phyloP scores from a whole-genome alignment of 768 basidiomycete genomes.

The Boletus huronensis region DNA sequence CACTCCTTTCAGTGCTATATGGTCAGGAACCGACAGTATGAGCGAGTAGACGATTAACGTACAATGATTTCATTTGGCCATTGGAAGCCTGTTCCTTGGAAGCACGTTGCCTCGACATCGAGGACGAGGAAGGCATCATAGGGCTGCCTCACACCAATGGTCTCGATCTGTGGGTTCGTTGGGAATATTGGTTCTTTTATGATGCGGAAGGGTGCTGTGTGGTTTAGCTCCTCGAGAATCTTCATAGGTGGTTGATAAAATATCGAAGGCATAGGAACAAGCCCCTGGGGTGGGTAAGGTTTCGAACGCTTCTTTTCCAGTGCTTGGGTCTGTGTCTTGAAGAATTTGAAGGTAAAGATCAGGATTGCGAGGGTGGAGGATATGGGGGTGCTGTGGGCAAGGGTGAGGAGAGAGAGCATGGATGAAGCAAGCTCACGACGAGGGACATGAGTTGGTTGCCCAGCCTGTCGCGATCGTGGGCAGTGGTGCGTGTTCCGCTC shows the following conservation, averaged over 20 bases:
- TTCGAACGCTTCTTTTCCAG: not conserved
- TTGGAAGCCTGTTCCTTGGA: constrained; percentile 59
- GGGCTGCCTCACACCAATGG: constrained; percentile 36
- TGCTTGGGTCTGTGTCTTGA: not conserved
- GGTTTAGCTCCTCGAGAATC: constrained; percentile 3
- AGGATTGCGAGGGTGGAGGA: constrained; percentile 4
- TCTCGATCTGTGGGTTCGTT: constrained; percentile 9
- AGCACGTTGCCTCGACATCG: constrained; percentile 87
- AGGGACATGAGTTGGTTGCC: constrained; percentile 7
- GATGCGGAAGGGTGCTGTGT: not conserved
- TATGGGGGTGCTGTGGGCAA: constrained; percentile 7
- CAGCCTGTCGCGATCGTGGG: constrained; percentile 10
- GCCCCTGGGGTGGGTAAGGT: no score
- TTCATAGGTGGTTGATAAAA: constrained; percentile 7
- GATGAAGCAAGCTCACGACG: not conserved
- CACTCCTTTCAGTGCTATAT: constrained; percentile 61
- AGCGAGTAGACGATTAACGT: constrained; percentile 30
- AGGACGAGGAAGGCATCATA: constrained; percentile 83
- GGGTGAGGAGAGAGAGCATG: constrained; percentile 11
- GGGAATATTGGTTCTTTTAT: not conserved
- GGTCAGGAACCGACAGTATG: constrained; percentile 5
- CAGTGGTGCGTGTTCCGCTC: constrained; percentile 25
- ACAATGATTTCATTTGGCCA: constrained; percentile 98
- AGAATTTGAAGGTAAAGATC: constrained; percentile 2
- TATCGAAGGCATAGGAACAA: no score